Conservation (phyloP, 2,329 filamentous ascomycete species). For the Xylaria sp. region DNA sequence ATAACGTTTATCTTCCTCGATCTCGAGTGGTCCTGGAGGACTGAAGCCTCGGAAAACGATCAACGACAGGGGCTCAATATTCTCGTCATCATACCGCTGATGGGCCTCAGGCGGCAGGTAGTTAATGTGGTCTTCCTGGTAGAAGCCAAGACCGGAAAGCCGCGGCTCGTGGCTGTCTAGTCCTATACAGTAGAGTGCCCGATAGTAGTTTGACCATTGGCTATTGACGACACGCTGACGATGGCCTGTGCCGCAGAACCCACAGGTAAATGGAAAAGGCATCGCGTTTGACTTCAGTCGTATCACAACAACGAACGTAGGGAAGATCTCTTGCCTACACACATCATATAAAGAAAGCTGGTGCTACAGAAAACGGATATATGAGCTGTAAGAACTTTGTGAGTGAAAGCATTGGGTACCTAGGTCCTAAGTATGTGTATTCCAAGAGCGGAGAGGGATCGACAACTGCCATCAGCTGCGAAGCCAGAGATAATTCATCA, state of each 20-base stretch:
- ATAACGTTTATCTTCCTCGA: conserved; percentile 32
- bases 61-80: conserved; percentile 29
- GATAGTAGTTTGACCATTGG: conserved; percentile 41
- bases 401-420: not conserved
- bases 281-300: not conserved
- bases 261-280: conserved; percentile 29
- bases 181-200: conserved; percentile 43
- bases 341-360: not conserved
- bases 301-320: not conserved
- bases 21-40: conserved; percentile 35
- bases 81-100: conserved; percentile 40
- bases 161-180: conserved; percentile 29
- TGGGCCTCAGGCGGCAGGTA: conserved; percentile 38
- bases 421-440: too few species aligned
- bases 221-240: conserved; percentile 20
- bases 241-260: conserved; percentile 41
- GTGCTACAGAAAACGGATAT: not conserved
- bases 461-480: not conserved
- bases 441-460: not conserved
- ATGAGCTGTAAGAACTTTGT: not conserved
- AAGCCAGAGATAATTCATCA: not conserved
- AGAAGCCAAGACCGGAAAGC: conserved; percentile 43
- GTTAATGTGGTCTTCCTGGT: conserved; percentile 29
- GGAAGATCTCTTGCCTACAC: not conserved
- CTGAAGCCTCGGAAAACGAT: conserved; percentile 39